Evolutionary conservation across 2,329 filamentous ascomycete genomes (phyloP), one percentile per base, ranked within the genome.

Genomic region (Daldinia sp.): DNA sequence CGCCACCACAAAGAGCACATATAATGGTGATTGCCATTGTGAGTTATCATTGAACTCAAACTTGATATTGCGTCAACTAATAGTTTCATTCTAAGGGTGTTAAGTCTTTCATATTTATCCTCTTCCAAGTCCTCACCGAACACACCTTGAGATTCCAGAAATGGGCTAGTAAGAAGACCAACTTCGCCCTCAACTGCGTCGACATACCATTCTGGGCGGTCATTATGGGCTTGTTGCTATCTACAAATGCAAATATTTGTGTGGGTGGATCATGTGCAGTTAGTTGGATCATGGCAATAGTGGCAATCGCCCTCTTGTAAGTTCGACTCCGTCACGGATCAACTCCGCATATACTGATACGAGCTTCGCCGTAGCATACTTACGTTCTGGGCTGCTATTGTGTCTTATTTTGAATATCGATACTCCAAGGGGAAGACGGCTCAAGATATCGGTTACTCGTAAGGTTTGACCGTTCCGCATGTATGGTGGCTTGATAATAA

Each of bases 21-120:
- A 56, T 41, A 13, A 63, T 63, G 61, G 61, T 50, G 7, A 49
- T 63, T 19, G 61, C 61, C 1, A 59, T 63, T 25, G 61, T 59
- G 30, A 59, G 61, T 56, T 47, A 57, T 19, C 15, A 3, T 2
- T 4, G 8, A 15, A 21, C 17, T 21, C 6, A 15, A 19, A 6
- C 9, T 17, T 37, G 6, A n/a, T 37, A 37, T 4, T 17, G 8
- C 3, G 35, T 8, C 19, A 37, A 37, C 29, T 2, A 3, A 5
- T 4, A 2, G 4, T 8, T 19, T 10, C 3, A 6, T 2, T 7
- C 3, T 19, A 1, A 37, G 35, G 35, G 35, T 3, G 2, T 37
- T 3, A 37, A 37, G 19, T 37, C 35, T 3, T 10, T 19, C 15
- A 19, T 37, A 37, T 37, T 37, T 19, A 37, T 37, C 10, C 15